Percentiles rank a stretch among this genome's conserved stretches.
Conservation (phyloP, 805 yeast species). For the Candida ponderosae region DNA sequence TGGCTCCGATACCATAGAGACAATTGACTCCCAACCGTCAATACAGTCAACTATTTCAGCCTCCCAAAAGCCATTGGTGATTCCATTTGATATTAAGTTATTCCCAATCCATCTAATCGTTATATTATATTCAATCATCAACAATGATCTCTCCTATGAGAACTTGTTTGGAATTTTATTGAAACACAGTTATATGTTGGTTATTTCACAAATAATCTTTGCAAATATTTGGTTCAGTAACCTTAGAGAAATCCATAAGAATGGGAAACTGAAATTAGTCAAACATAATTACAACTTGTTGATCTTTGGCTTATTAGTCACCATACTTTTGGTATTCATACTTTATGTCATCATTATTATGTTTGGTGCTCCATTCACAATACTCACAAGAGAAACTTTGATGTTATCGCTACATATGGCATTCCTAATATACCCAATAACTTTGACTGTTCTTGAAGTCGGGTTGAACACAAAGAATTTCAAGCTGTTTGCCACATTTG, state of each 20-base stretch:
- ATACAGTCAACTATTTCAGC: not conserved
- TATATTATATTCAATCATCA: not conserved
- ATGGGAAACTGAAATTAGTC: not conserved
- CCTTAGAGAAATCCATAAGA: not conserved
- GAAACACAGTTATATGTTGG: not conserved
- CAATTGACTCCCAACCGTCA: not conserved
- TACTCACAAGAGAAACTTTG: constrained; percentile 45
- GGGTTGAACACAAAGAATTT: constrained; percentile 26
- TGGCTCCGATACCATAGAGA: no score
- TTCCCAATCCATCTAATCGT: not conserved
- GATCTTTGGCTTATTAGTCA: constrained; percentile 7
- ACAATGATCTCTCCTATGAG: not conserved
- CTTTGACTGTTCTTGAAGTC: constrained; percentile 46
- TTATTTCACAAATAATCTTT: not conserved
- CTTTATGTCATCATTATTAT: constrained; percentile 37
- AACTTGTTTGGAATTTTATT: no score
- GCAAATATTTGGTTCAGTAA: not conserved
- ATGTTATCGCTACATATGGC: constrained; percentile 57
- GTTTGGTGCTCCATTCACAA: constrained; percentile 75
- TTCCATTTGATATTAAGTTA: not conserved
- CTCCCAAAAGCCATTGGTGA: not conserved
- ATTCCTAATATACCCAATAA: constrained; percentile 51
- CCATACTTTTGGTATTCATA: constrained; percentile 17
- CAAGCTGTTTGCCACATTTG: constrained; percentile 25
- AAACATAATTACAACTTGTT: constrained; percentile 2